These are phyloP conservation scores for Schizochytrium sp. DNA, from an alignment of 108 stramenopile species.

Conservation along the genomic window DNA sequence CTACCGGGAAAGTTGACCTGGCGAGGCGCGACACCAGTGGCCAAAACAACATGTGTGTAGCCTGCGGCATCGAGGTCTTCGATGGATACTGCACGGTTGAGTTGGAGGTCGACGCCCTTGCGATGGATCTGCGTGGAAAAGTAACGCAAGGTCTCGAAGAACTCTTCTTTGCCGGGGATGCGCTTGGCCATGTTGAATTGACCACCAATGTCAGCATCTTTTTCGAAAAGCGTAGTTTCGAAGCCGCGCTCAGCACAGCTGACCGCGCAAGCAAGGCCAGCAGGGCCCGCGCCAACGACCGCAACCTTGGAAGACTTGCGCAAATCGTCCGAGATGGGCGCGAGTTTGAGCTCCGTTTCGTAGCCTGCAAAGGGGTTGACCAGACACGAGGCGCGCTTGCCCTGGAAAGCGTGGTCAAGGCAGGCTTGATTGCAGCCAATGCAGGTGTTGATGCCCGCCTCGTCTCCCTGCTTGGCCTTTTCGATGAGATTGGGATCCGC, in stretches of 20 bases:
- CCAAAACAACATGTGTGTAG: slow-evolving; percentile 77
- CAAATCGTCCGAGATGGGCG: background rate
- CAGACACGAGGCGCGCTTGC: slow-evolving; percentile 83
- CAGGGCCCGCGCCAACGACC: slow-evolving; percentile 93
- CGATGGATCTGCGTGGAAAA: slow-evolving; percentile 55
- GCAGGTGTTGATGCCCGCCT: slow-evolving; percentile 86
- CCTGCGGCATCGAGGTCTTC: background rate
- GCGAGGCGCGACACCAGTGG: slow-evolving; percentile 84
- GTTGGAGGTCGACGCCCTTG: slow-evolving; percentile 30
- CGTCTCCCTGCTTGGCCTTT: slow-evolving; percentile 68
- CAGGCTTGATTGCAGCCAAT: slow-evolving; percentile 98
- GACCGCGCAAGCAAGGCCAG: slow-evolving; percentile 78
- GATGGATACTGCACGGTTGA: slow-evolving; percentile 25
- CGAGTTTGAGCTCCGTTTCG: slow-evolving; percentile 60
- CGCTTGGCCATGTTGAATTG: slow-evolving; percentile 96
- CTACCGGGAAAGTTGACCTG: slow-evolving; percentile 62
- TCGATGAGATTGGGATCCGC: slow-evolving; percentile 84
- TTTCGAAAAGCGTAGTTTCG: slow-evolving; percentile 76
- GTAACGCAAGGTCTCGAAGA: slow-evolving; percentile 90
- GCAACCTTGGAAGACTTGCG: slow-evolving; percentile 53
- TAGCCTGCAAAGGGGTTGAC: slow-evolving; percentile 92
- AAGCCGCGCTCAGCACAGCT: slow-evolving; percentile 76
- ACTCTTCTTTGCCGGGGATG: slow-evolving; percentile 95
- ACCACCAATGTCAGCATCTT: slow-evolving; percentile 59
- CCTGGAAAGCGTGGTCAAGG: slow-evolving; percentile 93